Evolutionary conservation across 78 protist species (phyloP).

Genomic region (Tieghemostelium lacteum): DNA sequence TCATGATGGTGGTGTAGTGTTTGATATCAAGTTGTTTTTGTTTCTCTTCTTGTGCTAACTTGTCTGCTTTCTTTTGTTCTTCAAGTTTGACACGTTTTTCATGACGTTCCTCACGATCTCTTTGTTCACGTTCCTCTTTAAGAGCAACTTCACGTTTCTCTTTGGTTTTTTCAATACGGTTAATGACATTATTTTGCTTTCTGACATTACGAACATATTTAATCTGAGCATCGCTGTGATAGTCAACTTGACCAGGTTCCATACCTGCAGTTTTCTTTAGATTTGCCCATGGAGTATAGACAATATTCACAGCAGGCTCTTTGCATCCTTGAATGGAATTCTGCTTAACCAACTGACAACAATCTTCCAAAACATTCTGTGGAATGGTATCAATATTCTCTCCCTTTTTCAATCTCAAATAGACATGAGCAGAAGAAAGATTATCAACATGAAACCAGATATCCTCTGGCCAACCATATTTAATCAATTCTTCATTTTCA

Average conservation of each 20-base stretch:
- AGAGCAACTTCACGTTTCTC: conserved; percentile 57
- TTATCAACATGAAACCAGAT: conserved; percentile 97
- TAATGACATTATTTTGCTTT: conserved; percentile 27
- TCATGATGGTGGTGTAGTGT: conserved; percentile 75
- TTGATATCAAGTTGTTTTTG: conserved; percentile 39
- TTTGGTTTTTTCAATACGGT: conserved; percentile 72
- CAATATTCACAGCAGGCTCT: conserved; percentile 60
- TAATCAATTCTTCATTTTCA: conserved; percentile 96
- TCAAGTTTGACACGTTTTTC: conserved; percentile 15
- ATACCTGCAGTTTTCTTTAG: conserved; percentile 91
- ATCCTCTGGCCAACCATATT: conserved; percentile 94
- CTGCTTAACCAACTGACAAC: conserved; percentile 93
- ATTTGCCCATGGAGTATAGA: conserved; percentile 96
- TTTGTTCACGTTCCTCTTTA: conserved; percentile 42
- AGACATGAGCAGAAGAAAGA: conserved; percentile 96
- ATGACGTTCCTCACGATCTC: conserved; percentile 57
- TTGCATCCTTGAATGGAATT: conserved; percentile 95
- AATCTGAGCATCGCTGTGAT: conserved; percentile 55
- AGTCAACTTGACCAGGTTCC: conserved; percentile 95
- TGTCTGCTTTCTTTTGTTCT: conserved; percentile 36
- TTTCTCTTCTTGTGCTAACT: conserved; percentile 58
- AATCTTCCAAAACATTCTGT: conserved; percentile 90
- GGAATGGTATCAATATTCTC: conserved; percentile 86
- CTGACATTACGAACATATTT: conserved; percentile 45
- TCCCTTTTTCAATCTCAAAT: conserved; percentile 88